Percentiles rank a stretch among this genome's conserved stretches.
Evolutionary conservation across 768 basidiomycete genomes (phyloP).

Genomic region (Pisolithus orientalis): DNA sequence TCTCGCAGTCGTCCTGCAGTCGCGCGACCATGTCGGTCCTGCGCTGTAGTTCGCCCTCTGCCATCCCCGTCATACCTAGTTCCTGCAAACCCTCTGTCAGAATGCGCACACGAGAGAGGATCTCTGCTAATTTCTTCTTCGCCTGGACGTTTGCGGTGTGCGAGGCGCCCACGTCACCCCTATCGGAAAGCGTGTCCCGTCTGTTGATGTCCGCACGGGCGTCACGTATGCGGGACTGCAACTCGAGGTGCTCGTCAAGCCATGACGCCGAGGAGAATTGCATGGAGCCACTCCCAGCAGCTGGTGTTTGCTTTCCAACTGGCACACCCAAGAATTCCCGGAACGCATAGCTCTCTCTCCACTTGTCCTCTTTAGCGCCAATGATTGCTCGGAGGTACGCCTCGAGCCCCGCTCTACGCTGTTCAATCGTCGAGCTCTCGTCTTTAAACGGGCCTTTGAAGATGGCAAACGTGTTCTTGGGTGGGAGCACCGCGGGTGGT

Average conservation of each 20-base stretch:
- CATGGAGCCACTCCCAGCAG: slow-evolving; percentile 21
- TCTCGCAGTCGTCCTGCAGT: slow-evolving; percentile 87
- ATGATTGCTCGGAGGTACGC: slow-evolving; percentile 82
- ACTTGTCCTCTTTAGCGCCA: slow-evolving; percentile 71
- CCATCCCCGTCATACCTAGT: slow-evolving; percentile 66
- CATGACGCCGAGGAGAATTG: slow-evolving; percentile 76
- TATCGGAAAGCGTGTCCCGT: slow-evolving; percentile 76
- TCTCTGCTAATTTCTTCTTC: slow-evolving; percentile 75
- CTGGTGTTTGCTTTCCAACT: slow-evolving; percentile 43
- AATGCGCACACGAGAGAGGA: slow-evolving; percentile 65
- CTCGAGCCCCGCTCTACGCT: slow-evolving; percentile 74
- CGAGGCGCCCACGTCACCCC: slow-evolving; percentile 65
- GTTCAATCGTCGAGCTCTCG: slow-evolving; percentile 63
- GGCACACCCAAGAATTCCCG: slow-evolving; percentile 86
- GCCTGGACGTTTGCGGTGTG: slow-evolving; percentile 79
- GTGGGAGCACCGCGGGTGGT: slow-evolving; percentile 76
- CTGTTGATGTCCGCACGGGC: slow-evolving; percentile 83
- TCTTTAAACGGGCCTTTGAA: slow-evolving; percentile 44
- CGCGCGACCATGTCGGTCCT: slow-evolving; percentile 85
- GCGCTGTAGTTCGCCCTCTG: slow-evolving; percentile 87
- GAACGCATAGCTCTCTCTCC: slow-evolving; percentile 76
- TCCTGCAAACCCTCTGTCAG: slow-evolving; percentile 65
- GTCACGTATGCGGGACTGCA: slow-evolving; percentile 71
- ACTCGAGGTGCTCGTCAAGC: slow-evolving; percentile 82
- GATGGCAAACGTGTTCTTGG: slow-evolving; percentile 74